Evolutionary conservation across 2,329 filamentous ascomycete genomes (phyloP).

Genomic region (Ceratocystis ficicola): DNA sequence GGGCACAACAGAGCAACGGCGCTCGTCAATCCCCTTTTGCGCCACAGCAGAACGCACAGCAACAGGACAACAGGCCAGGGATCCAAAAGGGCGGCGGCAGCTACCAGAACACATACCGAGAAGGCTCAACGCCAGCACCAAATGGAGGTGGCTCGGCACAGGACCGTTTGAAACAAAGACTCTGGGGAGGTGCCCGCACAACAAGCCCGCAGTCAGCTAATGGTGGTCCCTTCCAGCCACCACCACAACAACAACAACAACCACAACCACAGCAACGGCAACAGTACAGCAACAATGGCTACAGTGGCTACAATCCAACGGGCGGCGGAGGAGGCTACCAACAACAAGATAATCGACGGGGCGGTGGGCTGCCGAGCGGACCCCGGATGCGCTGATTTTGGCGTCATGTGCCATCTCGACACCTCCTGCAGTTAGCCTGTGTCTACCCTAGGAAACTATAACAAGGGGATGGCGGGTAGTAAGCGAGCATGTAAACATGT

Average conservation of each 20-base stretch:
- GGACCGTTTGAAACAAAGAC: constrained; percentile 66
- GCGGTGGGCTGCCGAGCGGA: constrained; percentile 26
- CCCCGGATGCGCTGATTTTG: constrained; percentile 33
- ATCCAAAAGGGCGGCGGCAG: constrained; percentile 17
- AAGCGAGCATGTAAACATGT: neutral
- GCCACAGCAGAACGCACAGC: constrained; percentile 16
- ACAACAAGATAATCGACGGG: constrained; percentile 15
- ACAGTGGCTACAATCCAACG: constrained; percentile 24
- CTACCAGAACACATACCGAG: constrained; percentile 7
- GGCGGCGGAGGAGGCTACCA: constrained; percentile 25
- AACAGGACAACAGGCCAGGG: constrained; percentile 19
- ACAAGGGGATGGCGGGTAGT: neutral
- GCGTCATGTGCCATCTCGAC: neutral
- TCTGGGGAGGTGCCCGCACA: constrained; percentile 54
- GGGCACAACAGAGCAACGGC: constrained; percentile 25
- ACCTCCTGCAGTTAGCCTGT: too few species aligned
- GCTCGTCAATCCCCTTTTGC: constrained; percentile 27
- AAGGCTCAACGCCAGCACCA: constrained; percentile 41
- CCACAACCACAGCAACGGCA: constrained; percentile 3
- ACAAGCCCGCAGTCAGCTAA: constrained; percentile 39
- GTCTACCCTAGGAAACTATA: too few species aligned
- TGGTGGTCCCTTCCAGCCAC: constrained; percentile 36
- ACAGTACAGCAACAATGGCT: neutral
- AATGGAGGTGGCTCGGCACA: constrained; percentile 48
- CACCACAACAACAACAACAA: constrained; percentile 25